Percentiles rank a stretch among this genome's conserved stretches.
These are phyloP conservation scores for Akanthomyces dipterigenus DNA, from an alignment of 2,329 filamentous ascomycete species.

Conservation along the genomic window DNA sequence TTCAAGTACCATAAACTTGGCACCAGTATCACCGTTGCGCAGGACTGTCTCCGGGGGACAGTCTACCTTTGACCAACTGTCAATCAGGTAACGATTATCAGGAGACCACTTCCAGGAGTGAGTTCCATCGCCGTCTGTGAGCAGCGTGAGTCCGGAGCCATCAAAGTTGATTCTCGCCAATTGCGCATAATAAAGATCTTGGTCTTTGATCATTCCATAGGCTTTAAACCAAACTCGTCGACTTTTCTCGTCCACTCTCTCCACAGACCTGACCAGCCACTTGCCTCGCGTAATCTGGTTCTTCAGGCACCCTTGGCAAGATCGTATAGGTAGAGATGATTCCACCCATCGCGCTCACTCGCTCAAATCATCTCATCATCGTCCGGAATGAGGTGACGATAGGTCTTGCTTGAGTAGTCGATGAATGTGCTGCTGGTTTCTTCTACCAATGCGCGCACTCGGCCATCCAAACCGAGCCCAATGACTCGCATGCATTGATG, in stretches of 20 bases:
- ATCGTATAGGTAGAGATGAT: conserved; percentile 22
- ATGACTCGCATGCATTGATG: conserved; percentile 14
- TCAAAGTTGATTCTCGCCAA: conserved; percentile 21
- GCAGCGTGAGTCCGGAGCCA: conserved; percentile 19
- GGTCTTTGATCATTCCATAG: conserved; percentile 15
- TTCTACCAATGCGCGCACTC: conserved; percentile 10
- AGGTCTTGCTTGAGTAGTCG: conserved; percentile 14
- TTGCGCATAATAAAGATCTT: conserved; percentile 24
- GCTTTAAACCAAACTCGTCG: conserved; percentile 18
- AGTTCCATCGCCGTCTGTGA: conserved; percentile 23
- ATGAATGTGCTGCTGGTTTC: conserved; percentile 16
- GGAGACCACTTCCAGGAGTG: conserved; percentile 21
- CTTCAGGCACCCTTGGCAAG: conserved; percentile 6
- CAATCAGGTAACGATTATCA: conserved; percentile 16
- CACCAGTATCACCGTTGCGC: conserved; percentile 16
- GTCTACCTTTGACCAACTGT: conserved; percentile 23
- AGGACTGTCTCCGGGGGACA: conserved; percentile 16
- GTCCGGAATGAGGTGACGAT: not conserved
- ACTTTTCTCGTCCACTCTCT: conserved; percentile 16
- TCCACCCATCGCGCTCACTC: conserved; percentile 23
- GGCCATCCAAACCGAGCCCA: not conserved
- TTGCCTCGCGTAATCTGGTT: conserved; percentile 21
- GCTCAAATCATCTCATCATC: conserved; percentile 21
- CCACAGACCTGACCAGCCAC: conserved; percentile 21
- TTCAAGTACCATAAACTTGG: conserved; percentile 15